phyloP scores from a whole-genome alignment of 2,329 filamentous ascomycete species.

The Celoporthe dispersa region DNA sequence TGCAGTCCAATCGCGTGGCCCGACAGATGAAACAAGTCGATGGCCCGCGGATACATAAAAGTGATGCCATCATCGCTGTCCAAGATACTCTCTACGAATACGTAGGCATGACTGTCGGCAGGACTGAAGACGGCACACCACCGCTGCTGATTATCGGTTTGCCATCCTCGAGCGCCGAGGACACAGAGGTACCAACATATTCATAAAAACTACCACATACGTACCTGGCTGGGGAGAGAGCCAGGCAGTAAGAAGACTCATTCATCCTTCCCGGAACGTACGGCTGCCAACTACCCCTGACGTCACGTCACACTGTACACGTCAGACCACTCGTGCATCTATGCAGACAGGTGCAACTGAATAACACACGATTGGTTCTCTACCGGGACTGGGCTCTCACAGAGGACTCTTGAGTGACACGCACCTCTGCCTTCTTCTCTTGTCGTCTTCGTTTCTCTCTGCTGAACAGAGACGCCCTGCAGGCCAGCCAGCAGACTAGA shows the following conservation, averaged over 20 bases:
- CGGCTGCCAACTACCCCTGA: slow-evolving; percentile 15
- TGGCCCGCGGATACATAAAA: slow-evolving; percentile 12
- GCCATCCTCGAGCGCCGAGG: background rate
- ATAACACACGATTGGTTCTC: slow-evolving; percentile 1
- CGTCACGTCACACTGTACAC: slow-evolving; percentile 24
- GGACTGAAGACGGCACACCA: background rate
- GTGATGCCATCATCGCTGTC: slow-evolving; percentile 24
- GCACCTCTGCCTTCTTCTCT: background rate
- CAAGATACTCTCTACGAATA: background rate
- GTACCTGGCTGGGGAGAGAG: too few relatives aligned
- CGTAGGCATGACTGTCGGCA: background rate
- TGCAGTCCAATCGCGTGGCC: slow-evolving; percentile 24
- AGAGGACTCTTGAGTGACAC: background rate
- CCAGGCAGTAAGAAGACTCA: background rate
- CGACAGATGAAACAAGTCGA: slow-evolving; percentile 24
- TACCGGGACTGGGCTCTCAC: background rate
- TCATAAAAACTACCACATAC: background rate
- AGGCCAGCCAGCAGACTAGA: background rate
- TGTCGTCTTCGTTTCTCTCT: background rate
- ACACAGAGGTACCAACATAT: background rate
- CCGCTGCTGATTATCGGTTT: background rate
- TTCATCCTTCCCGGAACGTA: background rate
- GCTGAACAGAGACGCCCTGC: background rate
- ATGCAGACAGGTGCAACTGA: slow-evolving; percentile 1
- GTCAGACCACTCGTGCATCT: slow-evolving; percentile 4